Evolutionary conservation across 176 grass and related monocot genomes (phyloP).

Genomic region (Rhynchospora tenuis): DNA sequence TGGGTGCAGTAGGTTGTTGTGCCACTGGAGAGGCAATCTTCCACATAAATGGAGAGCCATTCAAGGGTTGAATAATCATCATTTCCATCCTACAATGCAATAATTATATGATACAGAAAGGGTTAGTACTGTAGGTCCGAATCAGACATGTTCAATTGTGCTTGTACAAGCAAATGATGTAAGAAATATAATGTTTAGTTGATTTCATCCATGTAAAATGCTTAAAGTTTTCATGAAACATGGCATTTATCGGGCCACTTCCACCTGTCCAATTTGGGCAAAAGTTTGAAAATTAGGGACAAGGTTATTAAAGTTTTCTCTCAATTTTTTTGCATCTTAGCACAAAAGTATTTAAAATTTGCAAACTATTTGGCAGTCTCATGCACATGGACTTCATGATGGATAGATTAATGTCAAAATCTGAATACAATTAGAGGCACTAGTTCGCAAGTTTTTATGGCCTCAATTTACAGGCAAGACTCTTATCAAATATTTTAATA

Average conservation of each 20-base stretch:
- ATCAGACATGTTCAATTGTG: background rate
- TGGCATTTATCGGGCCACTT: background rate
- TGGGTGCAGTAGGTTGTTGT: constrained; percentile 26
- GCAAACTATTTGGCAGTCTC: background rate
- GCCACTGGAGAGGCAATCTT: constrained; percentile 62
- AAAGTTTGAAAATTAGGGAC: background rate
- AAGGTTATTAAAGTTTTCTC: background rate
- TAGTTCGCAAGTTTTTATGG: no score
- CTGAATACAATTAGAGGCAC: no score
- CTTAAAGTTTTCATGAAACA: background rate
- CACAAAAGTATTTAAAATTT: background rate
- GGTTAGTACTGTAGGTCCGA: background rate
- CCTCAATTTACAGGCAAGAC: no score
- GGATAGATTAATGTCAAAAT: no score
- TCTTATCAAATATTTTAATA: background rate
- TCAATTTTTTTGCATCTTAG: background rate
- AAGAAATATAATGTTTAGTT: background rate
- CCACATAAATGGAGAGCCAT: constrained; percentile 81
- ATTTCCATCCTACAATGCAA: constrained; percentile 52
- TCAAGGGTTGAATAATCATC: constrained; percentile 47
- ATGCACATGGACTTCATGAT: background rate
- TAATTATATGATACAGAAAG: constrained; percentile 3
- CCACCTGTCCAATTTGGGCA: background rate
- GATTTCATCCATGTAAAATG: background rate
- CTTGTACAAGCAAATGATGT: background rate